Evolutionary conservation across 2,329 filamentous ascomycete genomes (phyloP), one percentile per base, ranked within the genome.

Genomic region (Xylaria sp.): DNA sequence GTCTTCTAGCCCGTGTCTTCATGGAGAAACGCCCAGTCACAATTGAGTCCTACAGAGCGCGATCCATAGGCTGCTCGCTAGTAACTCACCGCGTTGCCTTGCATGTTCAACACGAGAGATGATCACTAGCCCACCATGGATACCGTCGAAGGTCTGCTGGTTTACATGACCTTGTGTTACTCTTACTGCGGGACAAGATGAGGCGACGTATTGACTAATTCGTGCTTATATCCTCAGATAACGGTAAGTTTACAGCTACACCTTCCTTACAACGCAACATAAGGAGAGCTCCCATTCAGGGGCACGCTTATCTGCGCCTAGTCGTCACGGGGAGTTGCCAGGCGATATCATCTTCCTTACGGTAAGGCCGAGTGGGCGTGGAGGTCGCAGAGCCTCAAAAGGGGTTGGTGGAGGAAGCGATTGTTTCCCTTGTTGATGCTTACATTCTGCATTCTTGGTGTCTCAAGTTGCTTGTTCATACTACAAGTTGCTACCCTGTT

Each of bases 41-140:
- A 23, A 31, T 31, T n/a, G 34, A 69, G 63, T 69, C 67, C 59
- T 69, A 46, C 63, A 66, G n/a, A 46, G 55, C 56, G 63, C 63
- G 48, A 55, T 55, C 58, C 37, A 37, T 39, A 44, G 52, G 37
- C 9, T 48, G 34, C 34, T 15, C 46, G 20, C n/a, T 59, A 44
- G 34, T 23, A 44, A 23, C 25, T 31, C 46, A 3, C 5, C 18
- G 20, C 9, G 2, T 23, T 44, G 28, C 18, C 18, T 55, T 31
- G 18, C 34, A 31, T 57, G 34, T 34, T 15, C 13, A 23, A 20
- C 51, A 13, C 18, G 7, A 31, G 25, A n/a, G 20, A 31, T 9
- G 12, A 18, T n/a, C 13, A 9, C 46, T 12, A 15, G 25, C 18
- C 25, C n/a, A 58, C 51, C 54, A 15, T 34, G 37, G 44, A 52